Evolutionary conservation across 768 basidiomycete genomes (phyloP).

Genomic region (Mycena rosella): DNA sequence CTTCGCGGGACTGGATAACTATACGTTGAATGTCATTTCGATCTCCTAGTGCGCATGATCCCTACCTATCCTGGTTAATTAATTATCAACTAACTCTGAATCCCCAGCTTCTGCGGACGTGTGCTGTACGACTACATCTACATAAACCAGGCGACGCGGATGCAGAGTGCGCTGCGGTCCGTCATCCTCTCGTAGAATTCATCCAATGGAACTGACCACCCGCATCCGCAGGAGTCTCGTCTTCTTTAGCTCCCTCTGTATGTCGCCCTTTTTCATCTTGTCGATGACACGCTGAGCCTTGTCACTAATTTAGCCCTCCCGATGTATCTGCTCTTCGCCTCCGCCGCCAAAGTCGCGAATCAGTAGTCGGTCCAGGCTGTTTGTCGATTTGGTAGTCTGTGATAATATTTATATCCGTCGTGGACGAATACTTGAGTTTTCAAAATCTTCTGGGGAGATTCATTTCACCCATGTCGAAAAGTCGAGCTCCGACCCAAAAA

Average conservation of each 20-base stretch:
- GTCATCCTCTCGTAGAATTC: neutral
- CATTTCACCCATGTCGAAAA: no score
- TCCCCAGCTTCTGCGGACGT: conserved; percentile 40
- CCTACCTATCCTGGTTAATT: neutral
- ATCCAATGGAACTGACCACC: no score
- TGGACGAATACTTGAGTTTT: no score
- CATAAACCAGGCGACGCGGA: conserved; percentile 40
- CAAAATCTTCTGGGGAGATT: no score
- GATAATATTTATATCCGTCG: neutral
- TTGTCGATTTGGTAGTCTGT: neutral
- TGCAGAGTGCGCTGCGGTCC: conserved; percentile 32
- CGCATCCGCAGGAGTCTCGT: neutral
- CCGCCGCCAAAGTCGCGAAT: neutral
- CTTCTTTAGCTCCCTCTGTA: conserved; percentile 2
- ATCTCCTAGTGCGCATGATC: conserved; percentile 42
- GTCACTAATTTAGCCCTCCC: conserved; percentile 21
- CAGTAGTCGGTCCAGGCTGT: neutral
- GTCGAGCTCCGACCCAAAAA: no score
- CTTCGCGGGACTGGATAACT: conserved; percentile 37
- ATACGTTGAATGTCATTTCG: conserved; percentile 43
- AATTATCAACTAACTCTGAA: conserved; percentile 27
- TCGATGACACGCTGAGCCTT: no score
- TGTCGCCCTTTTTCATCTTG: neutral
- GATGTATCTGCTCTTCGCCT: neutral
- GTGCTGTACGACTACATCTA: conserved; percentile 47